phyloP scores from a whole-genome alignment of 2,329 filamentous ascomycete species.

The Aurifilum marmelostoma region DNA sequence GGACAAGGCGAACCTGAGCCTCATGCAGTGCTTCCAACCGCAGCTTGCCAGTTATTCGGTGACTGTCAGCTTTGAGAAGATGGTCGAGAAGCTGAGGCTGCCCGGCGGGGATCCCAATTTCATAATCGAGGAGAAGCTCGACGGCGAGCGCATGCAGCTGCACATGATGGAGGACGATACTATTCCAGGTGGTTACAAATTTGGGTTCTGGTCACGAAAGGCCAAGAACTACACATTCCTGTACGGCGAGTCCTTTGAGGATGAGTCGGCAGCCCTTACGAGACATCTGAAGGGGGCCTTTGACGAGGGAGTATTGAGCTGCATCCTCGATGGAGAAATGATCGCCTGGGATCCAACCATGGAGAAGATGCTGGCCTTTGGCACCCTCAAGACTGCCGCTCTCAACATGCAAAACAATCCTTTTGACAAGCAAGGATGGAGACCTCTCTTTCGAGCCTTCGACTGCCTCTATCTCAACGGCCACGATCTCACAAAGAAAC shows the following conservation, averaged over 20 bases:
- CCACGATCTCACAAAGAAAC: conserved; percentile 77
- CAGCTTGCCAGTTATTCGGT: conserved; percentile 88
- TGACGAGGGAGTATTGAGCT: conserved; percentile 73
- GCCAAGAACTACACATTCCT: conserved; percentile 96
- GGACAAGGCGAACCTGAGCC: conserved; percentile 71
- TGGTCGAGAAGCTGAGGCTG: conserved; percentile 69
- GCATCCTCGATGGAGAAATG: conserved; percentile 98
- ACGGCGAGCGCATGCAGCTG: conserved; percentile 95
- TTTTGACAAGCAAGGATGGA: conserved; percentile 62
- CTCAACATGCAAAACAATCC: conserved; percentile 77
- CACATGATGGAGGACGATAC: conserved; percentile 79
- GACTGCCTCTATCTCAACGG: conserved; percentile 91
- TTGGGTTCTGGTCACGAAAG: conserved; percentile 93
- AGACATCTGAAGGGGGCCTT: conserved; percentile 80
- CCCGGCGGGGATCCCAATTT: conserved; percentile 76
- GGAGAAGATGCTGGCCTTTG: conserved; percentile 86
- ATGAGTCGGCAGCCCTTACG: conserved; percentile 77
- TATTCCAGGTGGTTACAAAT: conserved; percentile 70
- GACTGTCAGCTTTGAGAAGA: conserved; percentile 77
- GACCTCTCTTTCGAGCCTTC: conserved; percentile 84
- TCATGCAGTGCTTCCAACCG: conserved; percentile 97
- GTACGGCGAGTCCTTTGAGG: conserved; percentile 77
- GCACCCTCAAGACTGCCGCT: conserved; percentile 90
- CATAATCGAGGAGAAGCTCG: conserved; percentile 98
- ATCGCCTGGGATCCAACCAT: conserved; percentile 92